Conservation (phyloP, 768 basidiomycete species). For the Tremella yokohamensis region DNA sequence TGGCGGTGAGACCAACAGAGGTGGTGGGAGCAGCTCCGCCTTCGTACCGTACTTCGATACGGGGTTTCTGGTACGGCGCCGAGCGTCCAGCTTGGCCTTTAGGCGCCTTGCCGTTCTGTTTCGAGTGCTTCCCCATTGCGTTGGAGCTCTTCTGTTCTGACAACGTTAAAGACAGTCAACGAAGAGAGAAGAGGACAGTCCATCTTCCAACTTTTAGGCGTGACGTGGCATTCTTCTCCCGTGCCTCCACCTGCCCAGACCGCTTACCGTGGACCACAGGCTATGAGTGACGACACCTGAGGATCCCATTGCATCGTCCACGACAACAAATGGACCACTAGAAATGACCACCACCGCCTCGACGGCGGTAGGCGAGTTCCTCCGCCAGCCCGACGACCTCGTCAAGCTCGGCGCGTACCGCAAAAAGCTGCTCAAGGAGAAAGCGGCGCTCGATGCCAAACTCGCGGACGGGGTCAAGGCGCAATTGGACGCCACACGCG, state of each 20-base stretch:
- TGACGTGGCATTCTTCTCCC: conserved; percentile 11
- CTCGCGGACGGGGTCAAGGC: conserved; percentile 88
- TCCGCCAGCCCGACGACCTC: conserved; percentile 91
- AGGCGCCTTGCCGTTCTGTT: conserved; percentile 11
- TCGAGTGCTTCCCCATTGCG: conserved; percentile 33
- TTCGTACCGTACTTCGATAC: conserved; percentile 39
- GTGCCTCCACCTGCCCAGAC: background rate
- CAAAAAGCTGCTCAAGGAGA: conserved; percentile 94
- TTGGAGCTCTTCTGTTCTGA: background rate
- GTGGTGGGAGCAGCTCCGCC: conserved; percentile 10
- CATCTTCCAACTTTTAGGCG: conserved; percentile 10
- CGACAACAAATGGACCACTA: background rate
- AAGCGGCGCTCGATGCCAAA: conserved; percentile 84
- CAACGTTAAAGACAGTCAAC: background rate
- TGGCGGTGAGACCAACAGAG: background rate
- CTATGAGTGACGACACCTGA: background rate
- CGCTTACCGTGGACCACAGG: background rate
- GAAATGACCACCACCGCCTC: conserved; percentile 31
- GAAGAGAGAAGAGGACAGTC: background rate
- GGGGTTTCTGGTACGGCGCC: conserved; percentile 35
- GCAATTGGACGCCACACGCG: conserved; percentile 83
- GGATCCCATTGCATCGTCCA: too few relatives aligned
- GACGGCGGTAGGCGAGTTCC: conserved; percentile 59
- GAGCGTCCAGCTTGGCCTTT: conserved; percentile 13
- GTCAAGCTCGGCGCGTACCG: conserved; percentile 79